Percentiles rank a stretch among this genome's conserved stretches.
phyloP scores from a whole-genome alignment of 768 basidiomycete genomes.

The Amanita brunnescens region DNA sequence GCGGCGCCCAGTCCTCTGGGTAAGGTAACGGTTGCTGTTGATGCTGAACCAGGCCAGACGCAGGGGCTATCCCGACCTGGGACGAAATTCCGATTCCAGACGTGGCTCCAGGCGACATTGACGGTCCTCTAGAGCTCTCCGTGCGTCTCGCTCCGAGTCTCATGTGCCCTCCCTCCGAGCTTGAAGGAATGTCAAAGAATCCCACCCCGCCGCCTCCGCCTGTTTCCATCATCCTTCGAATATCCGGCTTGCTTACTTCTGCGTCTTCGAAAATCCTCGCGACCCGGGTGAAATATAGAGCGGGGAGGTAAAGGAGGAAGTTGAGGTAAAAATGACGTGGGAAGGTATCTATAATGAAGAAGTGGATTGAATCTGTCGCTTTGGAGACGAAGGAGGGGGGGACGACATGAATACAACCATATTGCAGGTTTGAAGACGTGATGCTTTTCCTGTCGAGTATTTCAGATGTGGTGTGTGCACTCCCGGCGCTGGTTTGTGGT shows the following conservation, averaged over 20 bases:
- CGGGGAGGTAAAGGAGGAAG: slow-evolving; percentile 60
- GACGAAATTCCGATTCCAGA: not conserved
- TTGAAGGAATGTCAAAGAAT: not conserved
- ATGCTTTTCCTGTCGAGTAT: slow-evolving; percentile 8
- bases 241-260: slow-evolving; percentile 64
- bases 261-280: slow-evolving; percentile 71
- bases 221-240: slow-evolving; percentile 32
- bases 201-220: slow-evolving; percentile 19
- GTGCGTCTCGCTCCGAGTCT: not conserved
- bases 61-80: not conserved
- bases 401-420: slow-evolving; percentile 19
- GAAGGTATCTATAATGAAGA: not conserved
- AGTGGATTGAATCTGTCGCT: not conserved
- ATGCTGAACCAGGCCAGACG: not conserved
- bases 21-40: slow-evolving; percentile 28
- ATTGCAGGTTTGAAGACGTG: slow-evolving; percentile 17
- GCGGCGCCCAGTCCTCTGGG: slow-evolving; percentile 44
- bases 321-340: slow-evolving; percentile 20
- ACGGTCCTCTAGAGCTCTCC: not conserved
- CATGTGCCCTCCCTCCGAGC: not conserved
- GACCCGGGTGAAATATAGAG: slow-evolving; percentile 74
- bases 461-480: slow-evolving; percentile 28
- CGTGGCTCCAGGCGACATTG: not conserved
- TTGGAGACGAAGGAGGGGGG: slow-evolving; percentile 14
- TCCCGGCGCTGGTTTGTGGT: not conserved